These are phyloP conservation scores for Salvia hispanica DNA, from an alignment of 257 asterid genomes.

Conservation along the genomic window DNA sequence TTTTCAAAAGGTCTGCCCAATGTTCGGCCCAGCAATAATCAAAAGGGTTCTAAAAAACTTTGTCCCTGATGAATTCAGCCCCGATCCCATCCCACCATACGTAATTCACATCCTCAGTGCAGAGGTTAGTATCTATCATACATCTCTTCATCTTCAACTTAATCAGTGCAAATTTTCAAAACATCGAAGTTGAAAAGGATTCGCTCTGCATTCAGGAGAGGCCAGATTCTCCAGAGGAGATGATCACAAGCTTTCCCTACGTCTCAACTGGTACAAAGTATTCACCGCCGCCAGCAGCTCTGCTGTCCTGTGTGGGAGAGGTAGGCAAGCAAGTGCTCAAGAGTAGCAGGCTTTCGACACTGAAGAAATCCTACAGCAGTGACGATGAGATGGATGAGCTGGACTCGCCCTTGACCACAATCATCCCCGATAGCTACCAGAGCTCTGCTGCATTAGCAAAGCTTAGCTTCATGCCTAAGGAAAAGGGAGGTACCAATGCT, in stretches of 20 bases:
- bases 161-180: no score
- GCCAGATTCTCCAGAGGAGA: constrained; percentile 35
- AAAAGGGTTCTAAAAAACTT: constrained; percentile 62
- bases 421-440: constrained; percentile 57
- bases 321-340: constrained; percentile 52
- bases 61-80: constrained; percentile 89
- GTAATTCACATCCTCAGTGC: constrained; percentile 60
- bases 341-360: constrained; percentile 48
- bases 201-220: constrained; percentile 44
- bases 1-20: constrained; percentile 70
- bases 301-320: constrained; percentile 57
- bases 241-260: constrained; percentile 58
- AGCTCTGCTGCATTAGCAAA: constrained; percentile 49
- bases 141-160: background rate
- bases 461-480: constrained; percentile 53
- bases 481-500: constrained; percentile 55
- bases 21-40: constrained; percentile 68
- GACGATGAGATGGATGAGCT: constrained; percentile 87
- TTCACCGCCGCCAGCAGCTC: constrained; percentile 67
- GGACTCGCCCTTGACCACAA: constrained; percentile 63
- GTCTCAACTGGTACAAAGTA: constrained; percentile 51
- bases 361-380: constrained; percentile 64
- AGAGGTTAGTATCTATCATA: constrained; percentile 52
- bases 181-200: background rate
- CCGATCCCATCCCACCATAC: constrained; percentile 71